Evolutionary conservation across 176 grass and related monocot species (phyloP).

Genomic region (Bothriochloa decipiens): DNA sequence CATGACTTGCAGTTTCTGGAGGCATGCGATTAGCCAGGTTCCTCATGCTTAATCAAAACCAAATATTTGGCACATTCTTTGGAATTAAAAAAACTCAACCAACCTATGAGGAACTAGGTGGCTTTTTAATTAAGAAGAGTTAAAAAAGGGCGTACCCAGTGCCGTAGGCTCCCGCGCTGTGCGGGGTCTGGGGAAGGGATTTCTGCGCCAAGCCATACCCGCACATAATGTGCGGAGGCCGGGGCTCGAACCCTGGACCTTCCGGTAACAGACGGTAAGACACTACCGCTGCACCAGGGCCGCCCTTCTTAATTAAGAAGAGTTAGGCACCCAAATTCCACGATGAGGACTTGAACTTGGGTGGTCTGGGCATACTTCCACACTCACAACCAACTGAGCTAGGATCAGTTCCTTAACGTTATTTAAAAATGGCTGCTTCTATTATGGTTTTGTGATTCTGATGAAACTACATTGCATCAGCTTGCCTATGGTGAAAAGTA

Average conservation of each 20-base stretch:
- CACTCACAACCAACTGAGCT: background rate
- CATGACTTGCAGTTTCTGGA: background rate
- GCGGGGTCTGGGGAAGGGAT: too few relatives aligned
- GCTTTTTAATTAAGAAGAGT: background rate
- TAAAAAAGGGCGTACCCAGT: too few relatives aligned
- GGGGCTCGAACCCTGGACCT: too few relatives aligned
- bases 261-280: too few relatives aligned
- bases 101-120: background rate
- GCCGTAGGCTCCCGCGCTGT: too few relatives aligned
- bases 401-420: background rate
- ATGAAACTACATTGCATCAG: background rate
- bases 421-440: background rate
- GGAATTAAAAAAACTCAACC: background rate
- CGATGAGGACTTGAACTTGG: background rate
- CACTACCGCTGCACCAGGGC: too few relatives aligned
- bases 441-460: background rate
- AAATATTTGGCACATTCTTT: background rate
- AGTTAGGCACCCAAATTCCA: background rate
- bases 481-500: constrained; percentile 1
- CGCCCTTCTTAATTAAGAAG: background rate
- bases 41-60: background rate
- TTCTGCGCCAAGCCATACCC: too few relatives aligned
- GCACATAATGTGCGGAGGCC: too few relatives aligned
- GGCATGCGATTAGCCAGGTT: background rate
- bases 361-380: background rate